These are phyloP conservation scores for Torulaspora franciscae DNA, from an alignment of 805 yeast species.

Conservation along the genomic window DNA sequence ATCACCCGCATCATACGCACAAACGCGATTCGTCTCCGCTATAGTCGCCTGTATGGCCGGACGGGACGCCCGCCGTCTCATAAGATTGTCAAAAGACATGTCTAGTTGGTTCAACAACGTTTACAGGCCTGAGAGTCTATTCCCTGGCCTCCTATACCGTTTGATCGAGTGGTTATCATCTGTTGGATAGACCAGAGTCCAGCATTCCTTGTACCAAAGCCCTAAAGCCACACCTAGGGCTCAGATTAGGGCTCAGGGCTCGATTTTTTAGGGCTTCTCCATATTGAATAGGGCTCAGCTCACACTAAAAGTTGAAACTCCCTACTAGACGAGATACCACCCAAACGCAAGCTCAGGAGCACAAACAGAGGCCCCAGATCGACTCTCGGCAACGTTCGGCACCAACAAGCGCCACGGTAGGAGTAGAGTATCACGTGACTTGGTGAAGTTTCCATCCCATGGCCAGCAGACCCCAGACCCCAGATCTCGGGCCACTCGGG, in stretches of 20 bases:
- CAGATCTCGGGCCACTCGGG: no score
- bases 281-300: no score
- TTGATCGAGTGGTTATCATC: neutral
- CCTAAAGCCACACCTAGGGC: neutral
- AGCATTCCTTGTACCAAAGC: neutral
- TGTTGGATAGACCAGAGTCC: neutral
- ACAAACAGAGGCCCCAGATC: no score
- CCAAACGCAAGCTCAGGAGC: no score
- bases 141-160: neutral
- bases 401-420: no score
- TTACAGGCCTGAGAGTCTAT: neutral
- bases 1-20: slow-evolving; percentile 4
- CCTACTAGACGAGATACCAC: no score
- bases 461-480: no score
- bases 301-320: no score
- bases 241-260: neutral
- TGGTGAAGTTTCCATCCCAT: no score
- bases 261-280: neutral
- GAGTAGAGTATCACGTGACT: no score
- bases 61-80: slow-evolving; percentile 19
- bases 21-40: slow-evolving; percentile 9
- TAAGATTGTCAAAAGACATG: slow-evolving; percentile 18
- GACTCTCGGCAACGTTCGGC: no score
- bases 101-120: neutral
- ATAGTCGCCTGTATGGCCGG: slow-evolving; percentile 22